A percentile compares a stretch with the other conserved stretches of the same genome.
These are phyloP conservation scores for Choricystis sp. DNA, from an alignment of 139 green algal genomes.

Conservation along the genomic window DNA sequence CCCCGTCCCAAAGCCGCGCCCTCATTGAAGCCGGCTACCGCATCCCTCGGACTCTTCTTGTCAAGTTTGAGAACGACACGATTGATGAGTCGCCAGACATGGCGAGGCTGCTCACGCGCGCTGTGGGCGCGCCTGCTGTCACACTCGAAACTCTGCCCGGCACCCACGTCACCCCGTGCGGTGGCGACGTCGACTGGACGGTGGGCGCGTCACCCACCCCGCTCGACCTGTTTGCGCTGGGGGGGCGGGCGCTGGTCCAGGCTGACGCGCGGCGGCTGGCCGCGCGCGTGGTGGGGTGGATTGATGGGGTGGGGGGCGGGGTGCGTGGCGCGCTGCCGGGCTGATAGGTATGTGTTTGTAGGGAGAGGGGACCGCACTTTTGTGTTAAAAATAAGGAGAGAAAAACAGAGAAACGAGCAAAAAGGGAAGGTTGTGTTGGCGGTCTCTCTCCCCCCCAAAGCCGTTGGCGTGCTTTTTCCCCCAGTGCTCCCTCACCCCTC, in stretches of 20 bases:
- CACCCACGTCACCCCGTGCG: background rate
- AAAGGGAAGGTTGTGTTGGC: no score
- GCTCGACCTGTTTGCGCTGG: background rate
- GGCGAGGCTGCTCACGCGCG: conserved; percentile 42
- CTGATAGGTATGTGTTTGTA: no score
- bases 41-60: conserved; percentile 66
- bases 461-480: no score
- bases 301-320: no score
- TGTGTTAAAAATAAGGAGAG: no score
- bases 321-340: no score
- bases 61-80: conserved; percentile 71
- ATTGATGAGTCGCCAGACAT: conserved; percentile 76
- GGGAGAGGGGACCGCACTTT: no score
- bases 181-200: background rate
- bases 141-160: background rate
- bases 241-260: background rate
- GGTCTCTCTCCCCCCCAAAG: no score
- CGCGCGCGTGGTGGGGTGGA: background rate
- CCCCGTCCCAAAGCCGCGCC: conserved; percentile 43
- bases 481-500: no score
- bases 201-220: background rate
- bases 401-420: no score
- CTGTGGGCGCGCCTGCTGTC: background rate
- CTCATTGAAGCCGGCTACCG: conserved; percentile 33
- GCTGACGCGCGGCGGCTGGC: background rate